A percentile compares a stretch with the other conserved stretches of the same genome.
Evolutionary conservation across 768 basidiomycete species (phyloP).

Genomic region (Boletus pseudo-olivaceus): DNA sequence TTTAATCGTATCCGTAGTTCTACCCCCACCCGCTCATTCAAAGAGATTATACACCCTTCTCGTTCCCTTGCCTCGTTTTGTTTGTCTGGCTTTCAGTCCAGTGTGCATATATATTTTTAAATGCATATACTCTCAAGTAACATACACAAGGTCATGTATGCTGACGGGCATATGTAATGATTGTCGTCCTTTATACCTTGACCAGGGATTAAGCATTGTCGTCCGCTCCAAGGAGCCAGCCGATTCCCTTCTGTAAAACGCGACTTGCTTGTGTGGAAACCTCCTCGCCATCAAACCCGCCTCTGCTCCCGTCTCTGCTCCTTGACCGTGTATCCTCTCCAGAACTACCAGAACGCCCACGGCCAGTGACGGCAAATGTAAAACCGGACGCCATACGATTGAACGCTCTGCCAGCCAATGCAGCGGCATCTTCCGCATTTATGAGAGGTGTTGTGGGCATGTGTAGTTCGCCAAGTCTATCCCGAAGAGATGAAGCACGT

Average conservation of each 20-base stretch:
- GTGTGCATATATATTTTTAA: slow-evolving; percentile 24
- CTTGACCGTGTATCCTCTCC: slow-evolving; percentile 26
- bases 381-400: slow-evolving; percentile 72
- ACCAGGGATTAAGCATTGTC: slow-evolving; percentile 31
- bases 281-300: slow-evolving; percentile 51
- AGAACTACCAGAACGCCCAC: slow-evolving; percentile 22
- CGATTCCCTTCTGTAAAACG: slow-evolving; percentile 85
- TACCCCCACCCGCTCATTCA: slow-evolving; percentile 21
- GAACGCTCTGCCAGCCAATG: slow-evolving; percentile 76
- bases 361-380: slow-evolving; percentile 58
- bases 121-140: slow-evolving; percentile 17
- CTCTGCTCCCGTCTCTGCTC: slow-evolving; percentile 40
- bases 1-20: slow-evolving; percentile 29
- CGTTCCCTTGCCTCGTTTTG: slow-evolving; percentile 22
- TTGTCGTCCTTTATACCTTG: background rate
- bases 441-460: slow-evolving; percentile 67
- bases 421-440: slow-evolving; percentile 74
- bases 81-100: slow-evolving; percentile 21
- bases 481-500: slow-evolving; percentile 52
- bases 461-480: slow-evolving; percentile 61
- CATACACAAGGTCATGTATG: slow-evolving; percentile 16
- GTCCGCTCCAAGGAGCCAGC: slow-evolving; percentile 93
- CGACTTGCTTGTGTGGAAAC: slow-evolving; percentile 73
- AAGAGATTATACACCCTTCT: background rate
- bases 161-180: slow-evolving; percentile 15